Evolutionary conservation across 2,329 filamentous ascomycete species (phyloP), one percentile per base, ranked within the genome.

Genomic region (Juglanconis juglandina): DNA sequence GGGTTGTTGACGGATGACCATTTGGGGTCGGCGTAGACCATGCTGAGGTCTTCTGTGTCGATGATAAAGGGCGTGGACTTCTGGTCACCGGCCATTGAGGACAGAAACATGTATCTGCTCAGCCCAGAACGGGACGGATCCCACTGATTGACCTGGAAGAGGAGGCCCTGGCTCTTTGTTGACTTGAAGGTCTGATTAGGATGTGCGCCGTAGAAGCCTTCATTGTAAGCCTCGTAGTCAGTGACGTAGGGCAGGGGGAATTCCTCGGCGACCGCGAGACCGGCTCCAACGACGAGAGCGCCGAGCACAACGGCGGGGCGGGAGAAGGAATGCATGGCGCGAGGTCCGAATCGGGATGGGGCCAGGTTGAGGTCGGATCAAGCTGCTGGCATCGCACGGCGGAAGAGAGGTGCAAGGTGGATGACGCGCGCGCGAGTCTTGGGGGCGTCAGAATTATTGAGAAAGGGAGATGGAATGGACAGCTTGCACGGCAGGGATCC

Each of bases 81-180:
- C 35, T 63, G 61, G 5, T 1, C 0, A 35, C 61, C 58, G 42
- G 61, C 61, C 5, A 50, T 14, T 8, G 51, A 58, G 3, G 61
- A 63, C 50, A 63, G 37, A 24, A 63, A 63, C 5, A 63, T 41
- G 17, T 63, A 61, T 24, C 10, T 60, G 35, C 53, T 44, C 34
- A 63, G 47, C n/a, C 61, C 61, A 9, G 61, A 63, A 13, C 59
- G 56, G 7, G 53, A 35, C 11, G 58, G 58, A 33, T 63, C 56
- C 61, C 61, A 63, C 32, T 63, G 61, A 39, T 61, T 63, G 50
- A 63, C 58, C 54, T 63, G 61, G 54, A 63, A 58, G 11, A 61
- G 58, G n/a, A 42, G 54, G 1, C 48, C 61, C 13, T 42, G 2
- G 6, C 39, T 58, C 2, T 55, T 44, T n/a, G 61, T 61, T 10